These are phyloP conservation scores for Pseudogymnoascus sp. DNA, from an alignment of 2,329 filamentous ascomycete genomes.

Conservation along the genomic window DNA sequence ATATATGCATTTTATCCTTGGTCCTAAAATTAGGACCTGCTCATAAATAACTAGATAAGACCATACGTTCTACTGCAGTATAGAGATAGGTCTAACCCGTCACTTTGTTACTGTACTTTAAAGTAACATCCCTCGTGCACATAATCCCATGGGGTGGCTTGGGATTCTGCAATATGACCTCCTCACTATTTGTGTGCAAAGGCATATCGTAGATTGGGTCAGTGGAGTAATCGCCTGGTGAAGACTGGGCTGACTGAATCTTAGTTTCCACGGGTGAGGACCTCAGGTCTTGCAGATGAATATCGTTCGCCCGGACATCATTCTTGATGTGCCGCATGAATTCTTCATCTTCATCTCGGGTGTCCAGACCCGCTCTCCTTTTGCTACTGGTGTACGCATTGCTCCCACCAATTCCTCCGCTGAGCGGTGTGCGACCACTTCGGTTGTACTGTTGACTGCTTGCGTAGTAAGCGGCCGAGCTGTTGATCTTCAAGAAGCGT, in stretches of 20 bases:
- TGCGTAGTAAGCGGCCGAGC: background rate
- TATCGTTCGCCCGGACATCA: no score
- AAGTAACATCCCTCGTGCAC: background rate
- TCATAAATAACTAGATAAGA: no score
- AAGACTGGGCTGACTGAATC: no score
- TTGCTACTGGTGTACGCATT: background rate
- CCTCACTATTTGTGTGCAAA: background rate
- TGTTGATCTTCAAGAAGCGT: background rate
- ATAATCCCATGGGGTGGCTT: background rate
- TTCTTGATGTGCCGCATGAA: no score
- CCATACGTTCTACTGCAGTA: no score
- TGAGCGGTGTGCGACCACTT: background rate
- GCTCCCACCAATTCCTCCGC: background rate
- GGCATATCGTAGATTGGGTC: background rate
- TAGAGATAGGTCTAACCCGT: no score
- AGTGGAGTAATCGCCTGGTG: background rate
- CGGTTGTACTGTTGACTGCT: background rate
- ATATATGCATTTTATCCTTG: no score
- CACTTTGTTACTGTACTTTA: background rate
- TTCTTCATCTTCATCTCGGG: no score
- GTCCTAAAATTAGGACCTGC: no score
- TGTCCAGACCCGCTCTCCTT: no score
- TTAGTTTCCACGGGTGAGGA: no score
- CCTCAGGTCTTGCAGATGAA: no score
- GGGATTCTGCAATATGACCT: background rate